These are phyloP conservation scores for Phytopythium ostracodes DNA, from an alignment of 352 stramenopile species.

Conservation along the genomic window DNA sequence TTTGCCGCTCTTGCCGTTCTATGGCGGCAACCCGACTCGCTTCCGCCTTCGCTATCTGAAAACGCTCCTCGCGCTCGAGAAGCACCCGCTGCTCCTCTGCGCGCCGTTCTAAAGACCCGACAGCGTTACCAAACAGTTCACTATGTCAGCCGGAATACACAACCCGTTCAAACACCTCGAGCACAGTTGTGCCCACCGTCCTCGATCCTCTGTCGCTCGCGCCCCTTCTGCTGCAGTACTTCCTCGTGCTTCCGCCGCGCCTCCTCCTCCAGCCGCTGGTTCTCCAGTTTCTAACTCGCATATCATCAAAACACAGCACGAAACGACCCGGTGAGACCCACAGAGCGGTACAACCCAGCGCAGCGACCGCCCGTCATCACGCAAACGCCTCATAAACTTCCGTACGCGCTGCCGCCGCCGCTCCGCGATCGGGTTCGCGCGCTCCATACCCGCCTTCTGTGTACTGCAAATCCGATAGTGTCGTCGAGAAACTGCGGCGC, in stretches of 20 bases:
- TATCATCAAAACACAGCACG: constrained; percentile 1
- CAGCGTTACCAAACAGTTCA: not conserved
- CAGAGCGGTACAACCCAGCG: not conserved
- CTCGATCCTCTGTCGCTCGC: constrained; percentile 39
- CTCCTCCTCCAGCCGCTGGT: constrained; percentile 58
- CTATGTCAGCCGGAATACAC: not conserved
- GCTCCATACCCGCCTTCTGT: too few species aligned
- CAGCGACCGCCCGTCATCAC: not conserved
- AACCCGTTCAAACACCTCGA: not conserved
- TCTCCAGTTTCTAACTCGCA: constrained; percentile 59
- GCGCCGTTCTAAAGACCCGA: constrained; percentile 23
- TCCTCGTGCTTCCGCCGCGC: constrained; percentile 45
- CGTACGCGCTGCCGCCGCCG: constrained; percentile 33
- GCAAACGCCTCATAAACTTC: not conserved
- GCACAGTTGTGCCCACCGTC: too few species aligned
- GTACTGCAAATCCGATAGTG: too few species aligned
- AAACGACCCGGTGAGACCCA: not conserved
- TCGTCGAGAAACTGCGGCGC: not conserved
- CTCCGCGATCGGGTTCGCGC: constrained; percentile 33
- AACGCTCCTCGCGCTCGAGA: constrained; percentile 26
- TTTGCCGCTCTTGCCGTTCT: constrained; percentile 29
- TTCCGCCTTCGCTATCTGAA: constrained; percentile 23
- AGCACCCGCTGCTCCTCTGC: constrained; percentile 29
- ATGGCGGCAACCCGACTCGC: constrained; percentile 35
- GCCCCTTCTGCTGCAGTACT: constrained; percentile 30